Percentiles rank a stretch among this genome's conserved stretches.
These are phyloP conservation scores for Rheum nobile DNA, from an alignment of 148 eudicot species.

Conservation along the genomic window DNA sequence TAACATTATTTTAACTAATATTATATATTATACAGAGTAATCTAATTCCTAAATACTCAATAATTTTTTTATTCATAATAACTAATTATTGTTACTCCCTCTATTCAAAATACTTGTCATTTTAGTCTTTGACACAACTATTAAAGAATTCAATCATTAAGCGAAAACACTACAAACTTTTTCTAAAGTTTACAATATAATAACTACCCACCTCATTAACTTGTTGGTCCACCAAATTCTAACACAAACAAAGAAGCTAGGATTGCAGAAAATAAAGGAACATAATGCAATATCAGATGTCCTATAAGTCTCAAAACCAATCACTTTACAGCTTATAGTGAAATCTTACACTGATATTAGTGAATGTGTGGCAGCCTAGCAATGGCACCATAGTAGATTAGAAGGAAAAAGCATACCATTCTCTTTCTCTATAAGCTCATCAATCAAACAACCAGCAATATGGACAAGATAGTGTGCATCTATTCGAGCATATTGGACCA, in stretches of 20 bases:
- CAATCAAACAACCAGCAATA: constrained; percentile 63
- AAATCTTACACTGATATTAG: neutral
- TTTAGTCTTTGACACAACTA: no score
- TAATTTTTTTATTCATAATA: no score
- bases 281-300: neutral
- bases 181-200: no score
- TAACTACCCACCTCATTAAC: no score
- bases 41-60: no score
- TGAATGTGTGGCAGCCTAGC: neutral
- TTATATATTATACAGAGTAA: no score
- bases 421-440: constrained; percentile 49
- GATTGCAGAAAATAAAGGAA: neutral
- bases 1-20: no score
- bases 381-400: neutral
- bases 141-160: no score
- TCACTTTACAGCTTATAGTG: neutral
- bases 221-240: neutral
- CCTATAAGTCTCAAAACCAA: neutral
- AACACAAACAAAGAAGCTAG: neutral
- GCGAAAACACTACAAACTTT: no score
- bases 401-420: constrained; percentile 25
- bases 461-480: constrained; percentile 90
- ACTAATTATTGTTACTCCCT: no score
- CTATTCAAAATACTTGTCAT: no score
- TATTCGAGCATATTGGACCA: constrained; percentile 73